These are phyloP conservation scores for Epicoccum sorghinum DNA, from an alignment of 2,329 filamentous ascomycete species.

Conservation along the genomic window DNA sequence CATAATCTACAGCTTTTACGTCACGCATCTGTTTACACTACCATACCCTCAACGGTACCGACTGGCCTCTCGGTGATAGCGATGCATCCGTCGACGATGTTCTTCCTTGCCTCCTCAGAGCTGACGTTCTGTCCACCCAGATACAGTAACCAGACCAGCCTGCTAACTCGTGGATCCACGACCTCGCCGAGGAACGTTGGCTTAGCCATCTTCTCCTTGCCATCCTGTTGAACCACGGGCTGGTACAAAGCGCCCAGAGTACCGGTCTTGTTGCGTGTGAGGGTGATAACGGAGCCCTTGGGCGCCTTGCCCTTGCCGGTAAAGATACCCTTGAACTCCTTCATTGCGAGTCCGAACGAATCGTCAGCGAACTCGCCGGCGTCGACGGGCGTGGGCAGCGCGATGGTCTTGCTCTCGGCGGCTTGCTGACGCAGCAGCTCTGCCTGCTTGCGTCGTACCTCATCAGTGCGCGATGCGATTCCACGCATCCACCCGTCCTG, in stretches of 20 bases:
- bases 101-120: conserved; percentile 79
- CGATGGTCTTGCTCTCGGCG: conserved; percentile 44
- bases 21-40: neutral
- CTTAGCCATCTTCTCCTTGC: conserved; percentile 50
- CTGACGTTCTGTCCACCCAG: conserved; percentile 85
- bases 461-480: conserved; percentile 74
- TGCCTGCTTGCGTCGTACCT: conserved; percentile 47
- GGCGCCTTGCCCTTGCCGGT: conserved; percentile 76
- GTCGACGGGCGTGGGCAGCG: conserved; percentile 41
- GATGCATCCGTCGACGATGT: conserved; percentile 85
- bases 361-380: conserved; percentile 69
- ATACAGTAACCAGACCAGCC: conserved; percentile 88
- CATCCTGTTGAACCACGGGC: conserved; percentile 31
- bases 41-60: conserved; percentile 75
- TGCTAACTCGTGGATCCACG: conserved; percentile 77
- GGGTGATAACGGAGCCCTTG: conserved; percentile 77
- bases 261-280: conserved; percentile 71
- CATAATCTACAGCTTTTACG: neutral
- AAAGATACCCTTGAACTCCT: conserved; percentile 81
- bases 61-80: conserved; percentile 86
- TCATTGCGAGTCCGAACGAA: conserved; percentile 74
- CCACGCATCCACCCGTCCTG: conserved; percentile 89
- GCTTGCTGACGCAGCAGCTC: conserved; percentile 51
- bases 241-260: conserved; percentile 54
- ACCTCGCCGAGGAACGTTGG: conserved; percentile 72